Base-by-base conservation (phyloP, 768 basidiomycete species). In the Cystofilobasidium bisporidii region DNA sequence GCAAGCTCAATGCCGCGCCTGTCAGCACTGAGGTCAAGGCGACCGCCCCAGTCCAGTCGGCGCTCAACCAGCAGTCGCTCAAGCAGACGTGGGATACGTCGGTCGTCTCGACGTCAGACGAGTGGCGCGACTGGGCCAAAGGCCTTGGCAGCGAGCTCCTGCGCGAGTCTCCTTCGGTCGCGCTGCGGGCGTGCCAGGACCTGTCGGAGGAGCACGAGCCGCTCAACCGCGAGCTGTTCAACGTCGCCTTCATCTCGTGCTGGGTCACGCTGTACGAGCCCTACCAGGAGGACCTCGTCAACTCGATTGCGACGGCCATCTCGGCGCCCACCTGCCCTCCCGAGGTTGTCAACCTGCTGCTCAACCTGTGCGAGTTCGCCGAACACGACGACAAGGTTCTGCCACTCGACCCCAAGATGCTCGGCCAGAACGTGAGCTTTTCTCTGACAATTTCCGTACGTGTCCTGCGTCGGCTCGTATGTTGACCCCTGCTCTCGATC, bases 361-460 rank as follows among this genome's bases (percentile, higher is more conserved):
- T 99, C 64, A 92, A 92, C 76, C 82, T 98, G 30, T 92, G 92
- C 5, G 96, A 99, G 75, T 98, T 98, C 76, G 94, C 98, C 89
- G 96, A 98, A 76, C 94, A 97, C 72, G 93, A 98, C 77, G 96
- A 98, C 74, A 94, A 94, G 74, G 83, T 89, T 0, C 81, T 98
- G 1, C 91, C 91, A 1, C 96, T 98, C 69, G 91, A 96, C 72
- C 87, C 92, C 72, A 84, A 89, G 61, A 90, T 89, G 17, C 83
- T 98, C 18, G 96, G 94, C 43, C 89, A 92, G 73, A 91, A 93
- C 74, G 77, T 77, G 67, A 72, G 76, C 72, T 15, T 1, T 20
- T 26, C 17, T 26, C 17, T 22, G 28, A 4, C 28, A 24, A 30
- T 33, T 24, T 15, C 22, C 20, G 3, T 43, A 43, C 20, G 36